A percentile compares a stretch with the other conserved stretches of the same genome.
Evolutionary conservation across 148 eudicot genomes (phyloP).

Genomic region (Pharnaceum exiguum): DNA sequence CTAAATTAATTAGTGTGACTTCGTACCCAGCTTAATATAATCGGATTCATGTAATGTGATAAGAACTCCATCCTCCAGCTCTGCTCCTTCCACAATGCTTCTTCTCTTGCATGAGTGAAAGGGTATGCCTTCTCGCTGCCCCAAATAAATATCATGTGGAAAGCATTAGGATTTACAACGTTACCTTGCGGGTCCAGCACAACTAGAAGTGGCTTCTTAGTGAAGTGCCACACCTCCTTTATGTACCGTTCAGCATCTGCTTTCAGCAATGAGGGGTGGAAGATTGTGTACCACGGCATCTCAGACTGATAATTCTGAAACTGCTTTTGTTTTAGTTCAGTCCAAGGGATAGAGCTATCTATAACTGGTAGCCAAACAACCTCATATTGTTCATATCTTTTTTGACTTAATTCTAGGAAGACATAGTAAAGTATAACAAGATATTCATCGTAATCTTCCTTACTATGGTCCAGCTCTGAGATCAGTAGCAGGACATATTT

Average conservation of each 20-base stretch:
- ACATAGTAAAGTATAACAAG: conserved; percentile 51
- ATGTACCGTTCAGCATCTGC: conserved; percentile 53
- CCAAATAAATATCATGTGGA: conserved; percentile 87
- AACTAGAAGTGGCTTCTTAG: conserved; percentile 59
- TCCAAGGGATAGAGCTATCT: conserved; percentile 37
- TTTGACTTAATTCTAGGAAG: conserved; percentile 48
- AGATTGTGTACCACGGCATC: conserved; percentile 64
- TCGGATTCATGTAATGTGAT: conserved; percentile 51
- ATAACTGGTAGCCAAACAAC: conserved; percentile 75
- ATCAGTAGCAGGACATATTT: conserved; percentile 56
- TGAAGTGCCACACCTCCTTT: conserved; percentile 58
- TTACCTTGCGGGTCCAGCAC: conserved; percentile 68
- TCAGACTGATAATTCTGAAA: conserved; percentile 33
- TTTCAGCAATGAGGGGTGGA: conserved; percentile 54
- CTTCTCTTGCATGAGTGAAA: conserved; percentile 52
- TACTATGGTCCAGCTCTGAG: conserved; percentile 60
- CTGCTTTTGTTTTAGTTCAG: conserved; percentile 28
- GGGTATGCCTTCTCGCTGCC: conserved; percentile 69
- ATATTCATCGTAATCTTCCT: conserved; percentile 59
- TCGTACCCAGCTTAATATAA: conserved; percentile 56
- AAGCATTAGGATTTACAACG: conserved; percentile 52
- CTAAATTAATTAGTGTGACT: no score
- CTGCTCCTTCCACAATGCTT: conserved; percentile 50
- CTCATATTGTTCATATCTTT: conserved; percentile 52
- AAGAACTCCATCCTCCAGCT: conserved; percentile 62